phyloP scores from a whole-genome alignment of 2,329 filamentous ascomycete species.

The Fusarium stilboides region DNA sequence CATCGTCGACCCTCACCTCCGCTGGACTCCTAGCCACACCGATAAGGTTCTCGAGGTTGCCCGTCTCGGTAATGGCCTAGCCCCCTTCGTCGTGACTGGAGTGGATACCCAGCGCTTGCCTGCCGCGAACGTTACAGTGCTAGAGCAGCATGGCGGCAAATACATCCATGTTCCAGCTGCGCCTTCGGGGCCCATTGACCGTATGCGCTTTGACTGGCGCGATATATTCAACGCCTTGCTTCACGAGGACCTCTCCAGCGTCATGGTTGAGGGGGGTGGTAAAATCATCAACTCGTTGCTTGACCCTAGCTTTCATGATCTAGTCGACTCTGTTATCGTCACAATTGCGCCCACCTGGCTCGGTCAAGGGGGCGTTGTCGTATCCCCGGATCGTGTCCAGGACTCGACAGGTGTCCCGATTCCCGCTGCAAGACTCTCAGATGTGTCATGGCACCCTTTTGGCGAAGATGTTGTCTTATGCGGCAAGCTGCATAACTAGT shows the following conservation, averaged over 20 bases:
- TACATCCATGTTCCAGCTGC: constrained; percentile 61
- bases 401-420: constrained; percentile 66
- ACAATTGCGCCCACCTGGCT: constrained; percentile 93
- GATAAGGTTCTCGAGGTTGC: constrained; percentile 78
- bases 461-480: constrained; percentile 89
- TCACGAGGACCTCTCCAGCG: constrained; percentile 75
- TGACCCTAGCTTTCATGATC: constrained; percentile 68
- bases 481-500: constrained; percentile 67
- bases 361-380: constrained; percentile 85
- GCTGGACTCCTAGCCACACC: constrained; percentile 75
- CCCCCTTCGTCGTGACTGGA: constrained; percentile 79
- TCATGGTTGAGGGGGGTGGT: constrained; percentile 95
- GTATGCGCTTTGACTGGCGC: constrained; percentile 72
- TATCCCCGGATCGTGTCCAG: constrained; percentile 75
- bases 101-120: constrained; percentile 60
- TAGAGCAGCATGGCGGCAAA: constrained; percentile 68
- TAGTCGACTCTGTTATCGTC: constrained; percentile 85
- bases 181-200: constrained; percentile 54
- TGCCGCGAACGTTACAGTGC: constrained; percentile 57
- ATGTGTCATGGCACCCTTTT: constrained; percentile 82
- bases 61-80: constrained; percentile 75
- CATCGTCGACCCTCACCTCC: constrained; percentile 82
- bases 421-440: constrained; percentile 75
- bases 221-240: constrained; percentile 73
- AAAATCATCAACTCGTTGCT: constrained; percentile 86